These are phyloP conservation scores for Xanthoceras sorbifolium DNA, from an alignment of 345 rosid genomes.

Conservation along the genomic window DNA sequence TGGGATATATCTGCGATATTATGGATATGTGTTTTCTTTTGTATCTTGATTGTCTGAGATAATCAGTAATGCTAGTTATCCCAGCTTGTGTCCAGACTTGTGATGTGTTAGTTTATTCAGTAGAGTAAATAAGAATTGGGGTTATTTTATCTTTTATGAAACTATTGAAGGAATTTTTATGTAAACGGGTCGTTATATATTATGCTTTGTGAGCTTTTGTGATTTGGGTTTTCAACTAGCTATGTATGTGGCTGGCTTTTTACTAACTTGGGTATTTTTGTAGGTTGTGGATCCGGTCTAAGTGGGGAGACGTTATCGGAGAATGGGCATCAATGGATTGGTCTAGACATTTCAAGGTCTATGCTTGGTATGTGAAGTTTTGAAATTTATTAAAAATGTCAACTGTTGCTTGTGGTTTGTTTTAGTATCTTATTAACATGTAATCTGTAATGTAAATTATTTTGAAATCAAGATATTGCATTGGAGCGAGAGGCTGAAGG, in stretches of 20 bases:
- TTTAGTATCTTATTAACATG: neutral
- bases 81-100: too few relatives aligned
- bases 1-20: too few relatives aligned
- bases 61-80: neutral
- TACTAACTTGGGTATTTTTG: constrained; percentile 9
- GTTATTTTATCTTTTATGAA: neutral
- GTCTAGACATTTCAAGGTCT: constrained; percentile 82
- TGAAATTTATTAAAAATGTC: neutral
- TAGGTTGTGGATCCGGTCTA: constrained; percentile 95
- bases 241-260: neutral
- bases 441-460: neutral
- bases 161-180: neutral
- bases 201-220: neutral
- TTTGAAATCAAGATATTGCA: constrained; percentile 56
- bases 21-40: too few relatives aligned
- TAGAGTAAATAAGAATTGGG: neutral
- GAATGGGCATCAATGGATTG: constrained; percentile 83
- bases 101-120: neutral
- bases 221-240: neutral
- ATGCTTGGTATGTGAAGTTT: constrained; percentile 68
- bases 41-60: neutral
- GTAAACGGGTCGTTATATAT: neutral
- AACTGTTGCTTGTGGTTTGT: neutral
- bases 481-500: constrained; percentile 89
- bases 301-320: constrained; percentile 92